Conservation (phyloP, 2,329 filamentous ascomycete species). For the Lasiodiplodia hormozganensis region DNA sequence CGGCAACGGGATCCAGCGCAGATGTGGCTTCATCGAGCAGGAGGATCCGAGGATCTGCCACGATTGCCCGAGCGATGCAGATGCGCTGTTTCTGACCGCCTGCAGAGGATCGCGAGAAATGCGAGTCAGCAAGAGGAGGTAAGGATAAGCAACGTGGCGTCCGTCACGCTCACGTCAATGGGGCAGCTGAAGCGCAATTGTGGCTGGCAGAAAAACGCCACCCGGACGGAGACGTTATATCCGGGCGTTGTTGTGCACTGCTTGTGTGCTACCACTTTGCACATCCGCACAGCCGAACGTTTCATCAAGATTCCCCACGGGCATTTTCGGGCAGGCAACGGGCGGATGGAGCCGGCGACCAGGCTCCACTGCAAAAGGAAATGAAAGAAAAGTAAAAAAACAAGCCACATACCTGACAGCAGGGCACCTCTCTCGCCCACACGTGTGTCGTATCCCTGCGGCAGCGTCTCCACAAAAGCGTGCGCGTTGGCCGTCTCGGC, state of each 20-base stretch:
- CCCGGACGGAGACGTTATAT: no score
- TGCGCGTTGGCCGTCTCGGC: conserved; percentile 93
- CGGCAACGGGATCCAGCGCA: conserved; percentile 90
- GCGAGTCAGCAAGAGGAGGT: neutral
- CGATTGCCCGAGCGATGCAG: conserved; percentile 88
- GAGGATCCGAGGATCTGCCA: conserved; percentile 89
- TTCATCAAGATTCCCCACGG: neutral
- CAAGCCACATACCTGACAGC: conserved; percentile 60
- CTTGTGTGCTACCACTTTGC: neutral
- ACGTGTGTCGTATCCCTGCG: conserved; percentile 89
- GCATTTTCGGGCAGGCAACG: neutral
- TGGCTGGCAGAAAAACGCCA: no score
- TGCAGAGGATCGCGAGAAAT: neutral
- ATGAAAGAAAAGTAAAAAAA: no score
- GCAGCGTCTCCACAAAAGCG: conserved; percentile 82
- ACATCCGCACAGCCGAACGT: no score
- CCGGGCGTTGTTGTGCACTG: no score
- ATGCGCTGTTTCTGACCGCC: conserved; percentile 98
- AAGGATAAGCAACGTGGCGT: no score
- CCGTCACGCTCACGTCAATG: no score
- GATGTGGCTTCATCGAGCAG: conserved; percentile 95
- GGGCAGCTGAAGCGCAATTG: no score
- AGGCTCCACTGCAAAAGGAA: no score
- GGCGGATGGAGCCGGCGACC: neutral
- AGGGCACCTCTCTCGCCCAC: conserved; percentile 96